Conservation (phyloP, 129 eudicot species). For the Artemisia argyi region DNA sequence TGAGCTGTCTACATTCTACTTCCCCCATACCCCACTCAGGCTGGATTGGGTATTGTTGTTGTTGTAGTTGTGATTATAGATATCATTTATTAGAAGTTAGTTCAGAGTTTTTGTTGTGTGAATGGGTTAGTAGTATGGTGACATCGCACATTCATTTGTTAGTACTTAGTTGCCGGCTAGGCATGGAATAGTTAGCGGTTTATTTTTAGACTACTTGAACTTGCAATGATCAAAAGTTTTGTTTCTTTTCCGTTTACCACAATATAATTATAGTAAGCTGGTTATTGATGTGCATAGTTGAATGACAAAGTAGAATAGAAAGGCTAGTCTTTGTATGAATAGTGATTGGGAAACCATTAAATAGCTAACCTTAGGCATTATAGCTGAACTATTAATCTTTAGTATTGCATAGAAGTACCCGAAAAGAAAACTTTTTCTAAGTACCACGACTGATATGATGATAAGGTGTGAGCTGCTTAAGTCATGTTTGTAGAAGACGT, state of each 20-base stretch:
- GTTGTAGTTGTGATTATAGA: too few species aligned
- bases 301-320: background rate
- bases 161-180: background rate
- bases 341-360: background rate
- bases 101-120: background rate
- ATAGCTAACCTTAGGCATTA: background rate
- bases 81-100: background rate
- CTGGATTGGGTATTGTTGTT: too few species aligned
- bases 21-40: too few species aligned
- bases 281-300: constrained; percentile 3
- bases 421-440: background rate
- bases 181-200: background rate
- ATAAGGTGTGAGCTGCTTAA: background rate
- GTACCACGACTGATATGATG: background rate
- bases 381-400: background rate
- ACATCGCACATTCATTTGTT: background rate
- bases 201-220: background rate
- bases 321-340: background rate
- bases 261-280: background rate
- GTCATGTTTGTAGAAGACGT: background rate
- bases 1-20: too few species aligned
- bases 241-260: background rate
- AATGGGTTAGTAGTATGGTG: background rate
- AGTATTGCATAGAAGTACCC: background rate
- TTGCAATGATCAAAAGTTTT: background rate